Evolutionary conservation across 768 basidiomycete species (phyloP), one percentile per base, ranked within the genome.

Genomic region (Boletus coccyginus): DNA sequence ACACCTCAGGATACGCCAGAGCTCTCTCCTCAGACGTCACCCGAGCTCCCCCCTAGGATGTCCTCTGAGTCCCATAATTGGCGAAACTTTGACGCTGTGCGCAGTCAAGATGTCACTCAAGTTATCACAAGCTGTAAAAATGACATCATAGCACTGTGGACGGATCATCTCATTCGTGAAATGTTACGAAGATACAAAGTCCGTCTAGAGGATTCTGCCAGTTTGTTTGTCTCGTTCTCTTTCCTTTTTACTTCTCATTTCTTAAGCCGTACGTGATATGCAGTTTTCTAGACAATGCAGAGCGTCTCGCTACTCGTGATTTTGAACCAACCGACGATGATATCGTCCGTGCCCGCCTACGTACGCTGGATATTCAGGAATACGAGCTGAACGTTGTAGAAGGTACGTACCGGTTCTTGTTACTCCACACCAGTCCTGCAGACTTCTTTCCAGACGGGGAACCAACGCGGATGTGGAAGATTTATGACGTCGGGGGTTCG

Each of bases 401-500:
- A 44, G 62, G 71, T 72, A 36, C 24, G 66, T 52, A 1, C 2
- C 16, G 13, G 13, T 7, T 31, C 7, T 19, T 14, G 14, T 36
- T 39, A 9, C 14, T 31, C 11, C 10, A 9, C 16, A 19, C 40
- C 42, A 33, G 33, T 33, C 3, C n/a, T 17, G 51, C n/a, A 54
- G 7, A 43, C n/a, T 7, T 32, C 8, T 43, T 56, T 60, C 38
- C 52, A 69, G 65, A 69, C 64, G 74, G 64, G 14, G 71, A 75
- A 46, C 27, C 27, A 21, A 71, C 70, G 35, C 75, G 75, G 74
- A 82, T 81, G 64, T 91, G 87, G 88, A 77, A 78, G 35, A 83
- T 91, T 55, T 91, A 85, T 70, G 89, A 91, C 65, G 89, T 90
- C 46, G 88, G 87, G 35, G 88, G 85, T 17, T 86, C 84, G 57